These are phyloP conservation scores for Plasmopara viticola DNA, from an alignment of 352 stramenopile genomes.

Conservation along the genomic window DNA sequence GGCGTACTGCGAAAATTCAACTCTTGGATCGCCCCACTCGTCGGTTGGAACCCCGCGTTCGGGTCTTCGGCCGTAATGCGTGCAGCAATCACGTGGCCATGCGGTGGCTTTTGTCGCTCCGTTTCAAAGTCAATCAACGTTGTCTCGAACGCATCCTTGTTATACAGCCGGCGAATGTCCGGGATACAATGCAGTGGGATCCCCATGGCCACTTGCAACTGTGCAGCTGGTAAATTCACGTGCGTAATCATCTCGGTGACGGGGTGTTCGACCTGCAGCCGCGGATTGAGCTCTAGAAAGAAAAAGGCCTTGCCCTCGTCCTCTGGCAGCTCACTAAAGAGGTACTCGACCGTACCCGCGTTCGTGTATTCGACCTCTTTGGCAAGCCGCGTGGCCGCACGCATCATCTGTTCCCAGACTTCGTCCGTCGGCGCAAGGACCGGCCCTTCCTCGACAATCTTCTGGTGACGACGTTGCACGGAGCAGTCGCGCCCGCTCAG, in stretches of 20 bases:
- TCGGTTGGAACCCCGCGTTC: conserved; percentile 98
- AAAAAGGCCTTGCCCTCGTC: conserved; percentile 94
- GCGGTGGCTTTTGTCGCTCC: conserved; percentile 66
- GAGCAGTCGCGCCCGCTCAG: conserved; percentile 99
- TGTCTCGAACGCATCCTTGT: conserved; percentile 89
- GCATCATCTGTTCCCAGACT: conserved; percentile 98
- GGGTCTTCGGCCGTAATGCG: conserved; percentile 99
- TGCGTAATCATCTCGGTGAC: conserved; percentile 99
- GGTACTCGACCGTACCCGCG: conserved; percentile 99
- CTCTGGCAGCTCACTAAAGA: conserved; percentile 94
- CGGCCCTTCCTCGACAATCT: conserved; percentile 99
- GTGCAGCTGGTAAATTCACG: conserved; percentile 95
- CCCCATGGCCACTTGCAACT: conserved; percentile 99
- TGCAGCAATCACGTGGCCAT: conserved; percentile 97
- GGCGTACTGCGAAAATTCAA: conserved; percentile 99
- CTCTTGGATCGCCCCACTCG: conserved; percentile 95
- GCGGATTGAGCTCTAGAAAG: conserved; percentile 99
- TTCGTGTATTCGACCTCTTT: conserved; percentile 99
- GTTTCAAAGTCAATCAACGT: conserved; percentile 95
- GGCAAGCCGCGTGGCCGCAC: conserved; percentile 93
- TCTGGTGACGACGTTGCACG: conserved; percentile 99
- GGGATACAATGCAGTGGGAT: conserved; percentile 98
- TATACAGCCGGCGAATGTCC: conserved; percentile 97
- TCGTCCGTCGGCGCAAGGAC: conserved; percentile 90
- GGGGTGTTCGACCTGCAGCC: conserved; percentile 98